Evolutionary conservation across 148 eudicot genomes (phyloP).

Genomic region (Selenicereus undatus): DNA sequence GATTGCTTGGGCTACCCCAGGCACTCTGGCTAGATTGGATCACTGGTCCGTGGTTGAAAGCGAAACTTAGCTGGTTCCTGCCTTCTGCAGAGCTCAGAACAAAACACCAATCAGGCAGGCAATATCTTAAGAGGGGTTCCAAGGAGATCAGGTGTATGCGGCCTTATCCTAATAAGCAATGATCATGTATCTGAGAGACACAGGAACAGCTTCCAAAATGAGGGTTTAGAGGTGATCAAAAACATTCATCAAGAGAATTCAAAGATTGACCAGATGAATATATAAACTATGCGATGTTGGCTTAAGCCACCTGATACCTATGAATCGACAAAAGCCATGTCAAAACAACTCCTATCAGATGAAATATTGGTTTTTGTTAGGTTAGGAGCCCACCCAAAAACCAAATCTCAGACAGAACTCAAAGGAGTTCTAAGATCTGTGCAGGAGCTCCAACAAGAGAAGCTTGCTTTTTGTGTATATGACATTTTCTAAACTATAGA

Average conservation of each 20-base stretch:
- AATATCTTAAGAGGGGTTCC: neutral
- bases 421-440: neutral
- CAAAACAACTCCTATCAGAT: no score
- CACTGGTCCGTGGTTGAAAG: conserved; percentile 46
- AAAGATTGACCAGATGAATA: no score
- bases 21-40: conserved; percentile 41
- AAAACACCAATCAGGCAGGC: neutral
- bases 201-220: no score
- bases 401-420: neutral
- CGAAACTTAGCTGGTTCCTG: conserved; percentile 55
- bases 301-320: no score
- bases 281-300: no score
- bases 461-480: neutral
- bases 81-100: conserved; percentile 44
- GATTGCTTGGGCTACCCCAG: conserved; percentile 45
- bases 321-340: no score
- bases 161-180: neutral
- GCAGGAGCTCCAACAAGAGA: neutral
- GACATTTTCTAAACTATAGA: neutral
- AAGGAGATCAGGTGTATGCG: no score
- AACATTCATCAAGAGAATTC: neutral
- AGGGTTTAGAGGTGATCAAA: neutral
- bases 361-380: no score
- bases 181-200: neutral
- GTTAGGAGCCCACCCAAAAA: no score